These are phyloP conservation scores for Austropuccinia psidii DNA, from an alignment of 1,284 basidiomycete genomes.

Conservation along the genomic window DNA sequence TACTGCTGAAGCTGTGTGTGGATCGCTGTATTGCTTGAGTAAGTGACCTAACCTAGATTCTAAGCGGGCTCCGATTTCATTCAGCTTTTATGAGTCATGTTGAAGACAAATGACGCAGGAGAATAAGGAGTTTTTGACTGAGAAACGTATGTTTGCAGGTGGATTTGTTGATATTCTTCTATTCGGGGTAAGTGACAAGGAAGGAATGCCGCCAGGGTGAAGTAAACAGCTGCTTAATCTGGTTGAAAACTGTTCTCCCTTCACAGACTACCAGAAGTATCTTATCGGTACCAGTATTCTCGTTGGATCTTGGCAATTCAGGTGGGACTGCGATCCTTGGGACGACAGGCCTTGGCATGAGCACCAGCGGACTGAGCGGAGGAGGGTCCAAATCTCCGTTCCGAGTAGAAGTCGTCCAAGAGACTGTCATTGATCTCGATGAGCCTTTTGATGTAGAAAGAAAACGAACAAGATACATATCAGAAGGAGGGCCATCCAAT, in stretches of 20 bases:
- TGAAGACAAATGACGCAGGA: background rate
- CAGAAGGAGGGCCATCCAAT: background rate
- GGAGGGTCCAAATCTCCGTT: background rate
- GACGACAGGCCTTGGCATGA: background rate
- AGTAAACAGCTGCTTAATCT: background rate
- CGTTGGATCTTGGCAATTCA: background rate
- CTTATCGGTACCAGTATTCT: background rate
- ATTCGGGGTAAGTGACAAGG: conserved; percentile 3
- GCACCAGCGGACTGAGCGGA: background rate
- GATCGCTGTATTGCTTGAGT: background rate
- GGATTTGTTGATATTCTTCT: conserved; percentile 7
- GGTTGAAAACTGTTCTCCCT: background rate
- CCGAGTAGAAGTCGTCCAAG: background rate
- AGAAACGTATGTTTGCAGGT: background rate
- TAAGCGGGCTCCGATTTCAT: background rate
- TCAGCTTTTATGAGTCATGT: background rate
- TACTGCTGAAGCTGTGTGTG: background rate
- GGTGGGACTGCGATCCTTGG: background rate
- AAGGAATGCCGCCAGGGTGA: background rate
- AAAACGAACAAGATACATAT: too few species aligned
- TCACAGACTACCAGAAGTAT: background rate
- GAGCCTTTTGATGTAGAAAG: background rate
- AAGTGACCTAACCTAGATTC: background rate
- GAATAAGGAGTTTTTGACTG: too few species aligned
- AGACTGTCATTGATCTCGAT: conserved; percentile 1